Evolutionary conservation across 345 rosid genomes (phyloP).

Genomic region (Lumnitzera racemosa): DNA sequence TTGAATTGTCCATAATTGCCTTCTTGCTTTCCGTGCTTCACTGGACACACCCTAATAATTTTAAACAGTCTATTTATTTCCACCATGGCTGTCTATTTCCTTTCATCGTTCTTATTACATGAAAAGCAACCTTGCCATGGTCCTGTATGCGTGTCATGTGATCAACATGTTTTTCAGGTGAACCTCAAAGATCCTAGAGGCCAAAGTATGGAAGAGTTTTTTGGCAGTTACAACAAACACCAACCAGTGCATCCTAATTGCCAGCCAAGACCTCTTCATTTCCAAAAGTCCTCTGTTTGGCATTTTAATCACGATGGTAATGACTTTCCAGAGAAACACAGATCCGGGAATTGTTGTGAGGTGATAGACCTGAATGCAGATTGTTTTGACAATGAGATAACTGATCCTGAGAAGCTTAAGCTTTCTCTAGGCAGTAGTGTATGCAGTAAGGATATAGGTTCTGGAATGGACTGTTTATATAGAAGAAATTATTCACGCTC

Average conservation of each 20-base stretch:
- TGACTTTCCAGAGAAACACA: conserved; percentile 11
- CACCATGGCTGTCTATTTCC: too few relatives aligned
- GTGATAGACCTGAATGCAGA: not conserved
- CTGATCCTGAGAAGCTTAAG: conserved; percentile 22
- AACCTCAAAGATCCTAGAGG: too few relatives aligned
- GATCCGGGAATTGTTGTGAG: conserved; percentile 1
- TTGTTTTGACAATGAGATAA: not conserved
- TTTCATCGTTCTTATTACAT: too few relatives aligned
- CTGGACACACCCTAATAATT: conserved; percentile 1
- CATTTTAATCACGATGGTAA: too few relatives aligned
- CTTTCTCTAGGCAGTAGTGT: conserved; percentile 32
- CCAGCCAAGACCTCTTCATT: conserved; percentile 10
- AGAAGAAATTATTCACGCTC: conserved; percentile 13
- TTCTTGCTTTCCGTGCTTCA: conserved; percentile 9
- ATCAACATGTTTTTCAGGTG: too few relatives aligned
- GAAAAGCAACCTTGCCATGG: too few relatives aligned
- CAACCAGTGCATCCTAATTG: too few relatives aligned
- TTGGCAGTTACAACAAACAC: too few relatives aligned
- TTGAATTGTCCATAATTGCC: not conserved
- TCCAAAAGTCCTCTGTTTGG: conserved; percentile 8
- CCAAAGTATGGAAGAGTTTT: too few relatives aligned
- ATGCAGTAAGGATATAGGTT: conserved; percentile 9
- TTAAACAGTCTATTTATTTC: not conserved
- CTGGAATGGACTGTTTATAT: conserved; percentile 7
- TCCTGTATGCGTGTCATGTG: too few relatives aligned